Evolutionary conservation across 2,329 filamentous ascomycete species (phyloP), one percentile per base, ranked within the genome.

Genomic region (Rutstroemia sp.): DNA sequence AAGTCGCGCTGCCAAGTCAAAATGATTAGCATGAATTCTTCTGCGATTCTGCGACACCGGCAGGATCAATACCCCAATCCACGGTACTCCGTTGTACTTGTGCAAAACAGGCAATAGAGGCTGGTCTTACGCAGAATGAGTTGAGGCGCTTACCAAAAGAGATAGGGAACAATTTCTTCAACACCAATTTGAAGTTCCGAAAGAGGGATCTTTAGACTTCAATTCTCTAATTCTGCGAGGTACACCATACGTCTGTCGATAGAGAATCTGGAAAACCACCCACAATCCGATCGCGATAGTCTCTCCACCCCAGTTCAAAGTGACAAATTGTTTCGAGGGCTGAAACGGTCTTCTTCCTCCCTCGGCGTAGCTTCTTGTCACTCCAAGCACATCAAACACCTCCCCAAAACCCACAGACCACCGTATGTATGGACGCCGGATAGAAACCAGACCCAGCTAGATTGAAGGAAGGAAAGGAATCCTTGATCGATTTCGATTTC

Each of bases 1-100:
- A 27, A 49, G 39, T 52, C 53, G 49, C 55, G 37, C 64, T 65
- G 58, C 56, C 54, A 57, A 42, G 48, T 58, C 54, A 48, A 41
- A 38, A 44, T 49, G 51, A 60, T 65, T 58, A 66, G 62, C 64
- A 65, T 62, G 25, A 45, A 23, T 34, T 45, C 41, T 30, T n/a
- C 30, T 14, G 8, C 10, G 21, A 44, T 45, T 51, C 53, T 51
- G 53, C 47, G 47, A 55, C 25, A 51, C 25, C 23, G 23, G 16
- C 21, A 55, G 25, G 25, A 45, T 45, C 47, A 27, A 27, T n/a
- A 39, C 21, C 44, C 44, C 42, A 25, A 38, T 25, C 18, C 39
- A 39, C 34, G 34, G 34, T 16, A 19, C 19, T n/a, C 21, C 12
- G 18, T 25, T n/a, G 48, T 23, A 25, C 30, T 10, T 34, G 30